Base-by-base conservation (phyloP, 768 basidiomycete species). In the Kwoniella shandongensis region DNA sequence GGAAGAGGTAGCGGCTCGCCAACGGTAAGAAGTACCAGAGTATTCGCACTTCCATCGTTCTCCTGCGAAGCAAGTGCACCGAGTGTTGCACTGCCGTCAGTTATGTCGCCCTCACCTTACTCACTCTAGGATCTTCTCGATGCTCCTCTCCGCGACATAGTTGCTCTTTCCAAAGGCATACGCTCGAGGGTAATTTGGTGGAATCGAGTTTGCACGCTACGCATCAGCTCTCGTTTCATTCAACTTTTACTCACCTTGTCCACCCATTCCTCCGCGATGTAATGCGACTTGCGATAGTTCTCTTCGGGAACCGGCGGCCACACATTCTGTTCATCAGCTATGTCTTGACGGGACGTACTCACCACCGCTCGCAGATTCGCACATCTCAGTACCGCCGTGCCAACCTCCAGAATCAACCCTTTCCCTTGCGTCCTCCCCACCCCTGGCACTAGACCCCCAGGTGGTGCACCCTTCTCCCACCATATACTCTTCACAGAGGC, bases 261-360 rank as follows among this genome's bases (percentile, higher is more conserved):
- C 20, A 76, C 67, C 75, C 75, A 76, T 55, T 76, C 75, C 25
- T 72, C 72, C 3, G 61, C 60, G 35, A 76, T 72, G 51, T 64
- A 68, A 38, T 74, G 73, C 7, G 73, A 65, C 50, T 74, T 73
- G 18, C 75, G 65, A 46, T 74, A 76, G 51, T 76, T 76, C 38
- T 74, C 73, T 11, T 63, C 63, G 1, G 75, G 75, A 15, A 63
- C 51, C 1, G 75, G 75, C 4, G 75, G 75, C 75, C 75, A 76
- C 1, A 73, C 67, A 27, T 65, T 59, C 74, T 75, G 23, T 35
- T 39, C 25, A 44, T 52, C 51, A 59, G 52, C 42, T 2, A 29
- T 27, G 50, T 20, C 38, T 17, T 51, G 25, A 18, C 18, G 7
- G n/a, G 20, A 17, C 22, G 18, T 13, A 67, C 74, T 70, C 57